These are phyloP conservation scores for Elaeagnus macrophylla DNA, from an alignment of 306 rosid genomes.

Conservation along the genomic window DNA sequence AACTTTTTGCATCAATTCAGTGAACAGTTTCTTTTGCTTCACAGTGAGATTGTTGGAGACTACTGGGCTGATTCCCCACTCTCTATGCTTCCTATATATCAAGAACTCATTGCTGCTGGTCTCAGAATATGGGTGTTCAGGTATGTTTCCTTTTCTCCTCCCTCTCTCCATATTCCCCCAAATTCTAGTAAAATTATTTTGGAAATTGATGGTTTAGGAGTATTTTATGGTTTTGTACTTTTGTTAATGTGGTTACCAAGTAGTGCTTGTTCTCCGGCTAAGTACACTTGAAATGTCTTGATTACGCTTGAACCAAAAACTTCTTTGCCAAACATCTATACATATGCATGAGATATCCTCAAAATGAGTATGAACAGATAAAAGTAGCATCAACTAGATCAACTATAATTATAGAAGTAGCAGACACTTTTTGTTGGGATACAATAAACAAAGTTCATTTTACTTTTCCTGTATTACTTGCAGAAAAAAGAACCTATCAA, in stretches of 20 bases:
- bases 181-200: conserved; percentile 4
- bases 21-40: conserved; percentile 14
- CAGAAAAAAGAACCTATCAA: too few species aligned
- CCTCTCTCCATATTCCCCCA: background rate
- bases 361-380: too few species aligned
- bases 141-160: conserved; percentile 23
- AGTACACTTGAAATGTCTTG: too few species aligned
- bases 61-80: conserved; percentile 86
- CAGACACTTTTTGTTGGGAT: too few species aligned
- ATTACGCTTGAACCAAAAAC: too few species aligned
- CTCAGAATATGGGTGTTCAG: conserved; percentile 85
- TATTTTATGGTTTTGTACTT: background rate
- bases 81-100: conserved; percentile 91
- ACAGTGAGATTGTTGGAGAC: conserved; percentile 65
- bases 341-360: too few species aligned
- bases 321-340: too few species aligned
- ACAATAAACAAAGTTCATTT: too few species aligned
- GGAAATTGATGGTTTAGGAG: conserved; percentile 4
- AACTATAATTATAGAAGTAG: too few species aligned
- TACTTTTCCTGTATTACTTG: too few species aligned
- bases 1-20: background rate
- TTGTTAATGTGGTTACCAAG: background rate
- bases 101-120: conserved; percentile 67
- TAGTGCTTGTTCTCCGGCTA: too few species aligned
- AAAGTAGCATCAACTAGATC: too few species aligned